Evolutionary conservation across 345 rosid genomes (phyloP).

Genomic region (Fremontodendron californicum): DNA sequence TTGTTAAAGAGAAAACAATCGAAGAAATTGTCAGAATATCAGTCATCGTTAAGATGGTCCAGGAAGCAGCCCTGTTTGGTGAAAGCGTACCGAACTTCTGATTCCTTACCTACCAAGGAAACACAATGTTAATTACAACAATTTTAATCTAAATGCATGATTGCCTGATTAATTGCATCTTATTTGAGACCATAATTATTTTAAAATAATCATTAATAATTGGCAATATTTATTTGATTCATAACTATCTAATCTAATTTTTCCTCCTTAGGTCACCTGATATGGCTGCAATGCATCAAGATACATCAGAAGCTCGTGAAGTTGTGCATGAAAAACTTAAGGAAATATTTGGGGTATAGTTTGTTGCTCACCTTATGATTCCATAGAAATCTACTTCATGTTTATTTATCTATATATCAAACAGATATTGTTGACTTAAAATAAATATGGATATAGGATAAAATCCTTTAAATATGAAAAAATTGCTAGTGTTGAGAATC

Average conservation of each 20-base stretch:
- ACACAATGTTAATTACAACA: neutral
- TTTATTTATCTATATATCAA: too few species aligned
- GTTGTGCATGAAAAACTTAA: conserved; percentile 43
- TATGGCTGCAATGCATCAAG: conserved; percentile 77
- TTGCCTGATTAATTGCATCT: neutral
- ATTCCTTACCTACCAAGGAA: conserved; percentile 50
- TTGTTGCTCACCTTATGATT: neutral
- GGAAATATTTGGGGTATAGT: conserved; percentile 45
- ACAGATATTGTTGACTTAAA: too few species aligned
- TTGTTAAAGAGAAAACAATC: neutral
- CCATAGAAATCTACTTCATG: too few species aligned
- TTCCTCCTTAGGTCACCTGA: conserved; percentile 40
- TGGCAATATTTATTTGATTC: neutral
- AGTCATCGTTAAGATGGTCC: conserved; percentile 55
- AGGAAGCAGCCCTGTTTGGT: conserved; percentile 38
- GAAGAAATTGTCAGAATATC: conserved; percentile 71
- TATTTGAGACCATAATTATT: neutral
- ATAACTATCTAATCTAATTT: neutral
- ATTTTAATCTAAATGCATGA: neutral
- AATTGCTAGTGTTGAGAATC: too few species aligned
- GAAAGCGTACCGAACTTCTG: conserved; percentile 26
- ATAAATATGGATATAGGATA: too few species aligned
- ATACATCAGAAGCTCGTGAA: conserved; percentile 47
- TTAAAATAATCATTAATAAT: neutral
- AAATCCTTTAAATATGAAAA: too few species aligned